phyloP scores from a whole-genome alignment of 495 filamentous ascomycete genomes.

The Bacidia rubella region DNA sequence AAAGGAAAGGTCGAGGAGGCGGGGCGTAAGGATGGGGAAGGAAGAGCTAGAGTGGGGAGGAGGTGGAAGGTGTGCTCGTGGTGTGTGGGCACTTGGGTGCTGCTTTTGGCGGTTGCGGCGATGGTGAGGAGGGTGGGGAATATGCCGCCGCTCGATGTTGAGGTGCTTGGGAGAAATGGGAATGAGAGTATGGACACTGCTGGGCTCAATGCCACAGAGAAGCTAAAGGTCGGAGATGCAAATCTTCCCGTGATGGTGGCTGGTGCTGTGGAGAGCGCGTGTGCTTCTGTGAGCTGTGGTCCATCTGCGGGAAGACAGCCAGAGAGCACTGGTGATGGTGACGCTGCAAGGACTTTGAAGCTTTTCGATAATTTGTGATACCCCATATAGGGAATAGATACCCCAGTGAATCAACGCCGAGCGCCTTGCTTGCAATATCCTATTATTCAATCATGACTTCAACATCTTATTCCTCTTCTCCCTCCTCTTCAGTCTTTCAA shows the following conservation, averaged over 20 bases:
- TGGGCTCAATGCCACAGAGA: constrained; percentile 8
- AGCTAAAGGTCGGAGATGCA: not conserved
- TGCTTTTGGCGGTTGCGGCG: constrained; percentile 35
- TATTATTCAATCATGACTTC: constrained; percentile 52
- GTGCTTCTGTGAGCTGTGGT: not conserved
- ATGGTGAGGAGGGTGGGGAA: constrained; percentile 26
- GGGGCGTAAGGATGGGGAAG: constrained; percentile 1
- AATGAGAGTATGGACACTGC: not conserved
- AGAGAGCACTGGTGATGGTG: not conserved
- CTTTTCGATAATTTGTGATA: constrained; percentile 14
- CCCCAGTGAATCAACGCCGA: not conserved
- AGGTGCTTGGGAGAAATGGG: constrained; percentile 4
- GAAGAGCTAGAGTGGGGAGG: constrained; percentile 21
- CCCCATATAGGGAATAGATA: not conserved
- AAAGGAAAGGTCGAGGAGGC: constrained; percentile 14
- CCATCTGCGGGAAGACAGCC: not conserved
- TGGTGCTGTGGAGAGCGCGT: not conserved
- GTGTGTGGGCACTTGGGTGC: constrained; percentile 30
- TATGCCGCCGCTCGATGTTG: constrained; percentile 2
- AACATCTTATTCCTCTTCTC: constrained; percentile 97
- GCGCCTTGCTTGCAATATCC: not conserved
- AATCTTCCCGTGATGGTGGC: not conserved
- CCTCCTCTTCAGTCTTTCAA: constrained; percentile 81
- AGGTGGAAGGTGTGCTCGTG: constrained; percentile 18
- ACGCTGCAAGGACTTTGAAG: constrained; percentile 10